phyloP scores from a whole-genome alignment of 1,139 yeast species.

The Lodderomyces orthopsilosis region DNA sequence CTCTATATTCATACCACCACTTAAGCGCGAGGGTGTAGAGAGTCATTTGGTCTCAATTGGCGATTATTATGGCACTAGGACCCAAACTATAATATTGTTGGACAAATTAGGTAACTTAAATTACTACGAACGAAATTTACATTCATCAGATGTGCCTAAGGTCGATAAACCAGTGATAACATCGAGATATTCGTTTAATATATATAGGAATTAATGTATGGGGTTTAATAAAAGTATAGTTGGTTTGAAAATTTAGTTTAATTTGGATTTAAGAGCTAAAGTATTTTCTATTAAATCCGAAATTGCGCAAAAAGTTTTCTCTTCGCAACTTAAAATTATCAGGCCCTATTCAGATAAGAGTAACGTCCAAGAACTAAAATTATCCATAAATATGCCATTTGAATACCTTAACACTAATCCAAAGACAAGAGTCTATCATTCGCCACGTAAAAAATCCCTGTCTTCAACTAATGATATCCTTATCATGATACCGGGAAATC shows the following conservation, averaged over 20 bases:
- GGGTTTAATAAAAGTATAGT: not conserved
- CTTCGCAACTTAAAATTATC: not conserved
- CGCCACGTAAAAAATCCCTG: conserved; percentile 13
- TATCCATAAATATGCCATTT: conserved; percentile 4
- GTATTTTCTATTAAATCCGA: too few relatives aligned
- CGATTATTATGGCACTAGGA: conserved; percentile 78
- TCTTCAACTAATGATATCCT: conserved; percentile 23
- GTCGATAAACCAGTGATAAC: conserved; percentile 9
- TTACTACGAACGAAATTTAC: conserved; percentile 40
- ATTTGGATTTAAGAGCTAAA: too few relatives aligned
- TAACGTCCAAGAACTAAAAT: too few relatives aligned
- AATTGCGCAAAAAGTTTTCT: not conserved
- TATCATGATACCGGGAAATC: conserved; percentile 67
- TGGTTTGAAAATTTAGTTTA: too few relatives aligned
- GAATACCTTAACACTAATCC: conserved; percentile 19
- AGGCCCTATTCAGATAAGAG: not conserved
- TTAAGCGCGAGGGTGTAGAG: conserved; percentile 22
- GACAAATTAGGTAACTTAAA: conserved; percentile 44
- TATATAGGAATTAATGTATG: conserved; percentile 1
- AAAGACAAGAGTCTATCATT: conserved; percentile 28
- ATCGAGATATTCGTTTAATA: conserved; percentile 13
- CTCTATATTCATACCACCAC: conserved; percentile 73
- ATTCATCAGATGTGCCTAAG: conserved; percentile 23
- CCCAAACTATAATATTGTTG: conserved; percentile 76
- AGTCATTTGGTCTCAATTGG: conserved; percentile 28